Conservation (phyloP, 2,329 filamentous ascomycete species). For the Fusarium multiceps region DNA sequence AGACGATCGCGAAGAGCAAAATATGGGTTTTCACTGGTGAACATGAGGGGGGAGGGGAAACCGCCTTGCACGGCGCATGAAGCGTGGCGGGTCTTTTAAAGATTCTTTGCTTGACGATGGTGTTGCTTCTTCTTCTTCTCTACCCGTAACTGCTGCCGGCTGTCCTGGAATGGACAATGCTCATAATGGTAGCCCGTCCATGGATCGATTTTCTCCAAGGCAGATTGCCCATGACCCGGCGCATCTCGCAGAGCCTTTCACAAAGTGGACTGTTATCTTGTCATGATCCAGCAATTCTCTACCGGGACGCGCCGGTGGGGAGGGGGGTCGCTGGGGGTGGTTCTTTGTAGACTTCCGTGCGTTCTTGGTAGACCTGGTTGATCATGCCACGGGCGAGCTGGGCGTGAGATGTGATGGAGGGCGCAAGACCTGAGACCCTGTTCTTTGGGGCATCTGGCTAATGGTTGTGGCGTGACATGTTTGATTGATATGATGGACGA, state of each 20-base stretch:
- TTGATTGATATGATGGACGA: constrained; percentile 11
- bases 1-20: constrained; percentile 30
- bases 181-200: constrained; percentile 7
- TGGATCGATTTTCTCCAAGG: constrained; percentile 31
- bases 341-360: constrained; percentile 30
- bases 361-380: constrained; percentile 34
- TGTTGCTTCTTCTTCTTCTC: constrained; percentile 5
- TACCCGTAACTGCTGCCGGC: not conserved
- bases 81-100: constrained; percentile 43
- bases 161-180: constrained; percentile 4
- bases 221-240: constrained; percentile 19
- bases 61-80: constrained; percentile 37
- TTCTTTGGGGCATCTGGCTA: not conserved
- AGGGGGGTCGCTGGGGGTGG: constrained; percentile 23
- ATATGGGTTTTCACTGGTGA: constrained; percentile 37
- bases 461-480: constrained; percentile 31
- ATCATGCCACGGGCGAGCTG: constrained; percentile 45
- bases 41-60: constrained; percentile 26
- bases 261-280: constrained; percentile 47
- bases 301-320: constrained; percentile 44
- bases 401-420: constrained; percentile 25
- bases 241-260: constrained; percentile 26
- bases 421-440: constrained; percentile 20
- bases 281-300: constrained; percentile 39
- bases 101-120: constrained; percentile 25